Percentiles rank a stretch among this genome's conserved stretches.
phyloP scores from a whole-genome alignment of 2,329 filamentous ascomycete genomes.

The Aaosphaeria arxii region DNA sequence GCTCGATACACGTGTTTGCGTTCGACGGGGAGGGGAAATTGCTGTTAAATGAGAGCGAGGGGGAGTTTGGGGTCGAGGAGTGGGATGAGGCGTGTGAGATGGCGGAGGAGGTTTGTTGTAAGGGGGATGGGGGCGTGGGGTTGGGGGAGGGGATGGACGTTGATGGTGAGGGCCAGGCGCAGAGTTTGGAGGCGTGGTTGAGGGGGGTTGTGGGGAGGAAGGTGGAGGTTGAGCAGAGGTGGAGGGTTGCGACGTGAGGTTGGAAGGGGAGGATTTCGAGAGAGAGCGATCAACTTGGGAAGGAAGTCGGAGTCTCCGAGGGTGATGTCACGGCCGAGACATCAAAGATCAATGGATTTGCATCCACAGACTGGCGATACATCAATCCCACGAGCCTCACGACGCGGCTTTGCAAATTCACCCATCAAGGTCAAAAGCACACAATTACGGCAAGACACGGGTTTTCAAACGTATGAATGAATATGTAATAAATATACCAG shows the following conservation, averaged over 20 bases:
- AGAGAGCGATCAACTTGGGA: no score
- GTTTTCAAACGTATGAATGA: no score
- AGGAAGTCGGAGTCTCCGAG: no score
- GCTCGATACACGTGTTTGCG: conserved; percentile 81
- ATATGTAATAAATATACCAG: no score
- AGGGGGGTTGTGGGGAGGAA: conserved; percentile 39
- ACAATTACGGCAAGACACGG: no score
- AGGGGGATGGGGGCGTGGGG: conserved; percentile 32
- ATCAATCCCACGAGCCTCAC: no score
- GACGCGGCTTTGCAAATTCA: no score
- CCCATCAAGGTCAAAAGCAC: no score
- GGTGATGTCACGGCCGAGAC: no score
- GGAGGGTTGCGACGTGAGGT: conserved; percentile 37
- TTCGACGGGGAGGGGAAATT: conserved; percentile 68
- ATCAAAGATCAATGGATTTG: no score
- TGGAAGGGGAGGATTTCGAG: no score
- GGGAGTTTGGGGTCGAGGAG: conserved; percentile 68
- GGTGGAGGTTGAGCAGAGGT: conserved; percentile 39
- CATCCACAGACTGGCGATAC: no score
- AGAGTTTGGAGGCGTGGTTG: conserved; percentile 38
- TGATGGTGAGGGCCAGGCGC: conserved; percentile 23
- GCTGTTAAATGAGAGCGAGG: conserved; percentile 78
- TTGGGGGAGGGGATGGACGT: conserved; percentile 40
- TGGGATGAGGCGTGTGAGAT: conserved; percentile 70
- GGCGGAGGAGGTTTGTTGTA: conserved; percentile 65